Conservation (phyloP, 805 yeast species). For the Starmerella floricola region DNA sequence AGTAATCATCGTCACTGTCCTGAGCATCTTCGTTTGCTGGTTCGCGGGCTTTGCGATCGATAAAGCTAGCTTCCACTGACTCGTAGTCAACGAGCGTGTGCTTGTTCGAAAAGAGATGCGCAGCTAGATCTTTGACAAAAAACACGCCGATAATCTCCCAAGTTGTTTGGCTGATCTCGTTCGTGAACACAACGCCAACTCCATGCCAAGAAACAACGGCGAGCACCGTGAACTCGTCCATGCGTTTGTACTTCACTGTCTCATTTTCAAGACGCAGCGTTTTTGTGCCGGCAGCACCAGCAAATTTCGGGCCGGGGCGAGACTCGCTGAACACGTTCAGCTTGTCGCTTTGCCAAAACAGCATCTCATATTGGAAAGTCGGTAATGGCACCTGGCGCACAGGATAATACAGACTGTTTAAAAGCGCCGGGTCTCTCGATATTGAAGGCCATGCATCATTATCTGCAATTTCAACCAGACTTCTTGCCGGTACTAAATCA, state of each 20-base stretch:
- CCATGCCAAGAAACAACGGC: slow-evolving; percentile 6
- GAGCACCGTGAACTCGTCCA: slow-evolving; percentile 16
- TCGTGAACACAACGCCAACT: slow-evolving; percentile 12
- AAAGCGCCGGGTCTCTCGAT: not conserved
- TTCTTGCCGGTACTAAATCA: not conserved
- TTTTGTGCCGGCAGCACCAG: not conserved
- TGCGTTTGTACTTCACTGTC: slow-evolving; percentile 8
- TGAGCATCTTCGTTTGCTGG: not conserved
- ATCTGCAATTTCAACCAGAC: not conserved
- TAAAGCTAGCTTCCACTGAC: not conserved
- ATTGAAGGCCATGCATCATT: not conserved
- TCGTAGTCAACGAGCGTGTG: slow-evolving; percentile 1
- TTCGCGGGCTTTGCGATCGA: not conserved
- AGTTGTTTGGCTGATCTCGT: slow-evolving; percentile 10
- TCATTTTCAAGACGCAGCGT: too few relatives aligned
- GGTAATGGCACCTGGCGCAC: slow-evolving; percentile 11
- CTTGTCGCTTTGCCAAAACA: slow-evolving; percentile 15
- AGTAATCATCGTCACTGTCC: slow-evolving; percentile 1
- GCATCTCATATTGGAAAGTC: slow-evolving; percentile 12
- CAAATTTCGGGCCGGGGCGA: not conserved
- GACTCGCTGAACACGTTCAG: slow-evolving; percentile 9
- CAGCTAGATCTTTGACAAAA: not conserved
- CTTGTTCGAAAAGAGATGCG: not conserved
- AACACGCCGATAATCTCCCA: slow-evolving; percentile 21
- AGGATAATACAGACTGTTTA: slow-evolving; percentile 9